A percentile compares a stretch with the other conserved stretches of the same genome.
These are phyloP conservation scores for Russula foetens DNA, from an alignment of 768 basidiomycete species.

Conservation along the genomic window DNA sequence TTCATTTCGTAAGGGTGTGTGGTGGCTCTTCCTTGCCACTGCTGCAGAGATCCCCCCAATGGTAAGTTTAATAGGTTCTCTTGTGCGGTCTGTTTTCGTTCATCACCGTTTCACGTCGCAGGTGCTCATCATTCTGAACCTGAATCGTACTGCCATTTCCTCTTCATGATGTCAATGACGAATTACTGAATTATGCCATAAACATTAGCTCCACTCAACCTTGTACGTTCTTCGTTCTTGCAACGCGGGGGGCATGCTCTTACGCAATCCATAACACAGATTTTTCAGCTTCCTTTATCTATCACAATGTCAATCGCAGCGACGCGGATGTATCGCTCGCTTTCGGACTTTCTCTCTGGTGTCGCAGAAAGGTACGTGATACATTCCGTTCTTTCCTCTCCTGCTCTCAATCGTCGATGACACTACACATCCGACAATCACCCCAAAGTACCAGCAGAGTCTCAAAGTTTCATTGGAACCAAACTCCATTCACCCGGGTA, in stretches of 20 bases:
- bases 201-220: background rate
- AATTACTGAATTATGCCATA: background rate
- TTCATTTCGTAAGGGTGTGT: background rate
- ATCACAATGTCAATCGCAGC: background rate
- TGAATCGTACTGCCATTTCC: background rate
- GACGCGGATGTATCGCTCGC: slow-evolving; percentile 3
- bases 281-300: background rate
- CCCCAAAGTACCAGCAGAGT: no score
- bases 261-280: background rate
- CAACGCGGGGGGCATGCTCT: background rate
- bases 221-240: background rate
- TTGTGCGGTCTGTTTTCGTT: background rate
- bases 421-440: no score
- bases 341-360: background rate
- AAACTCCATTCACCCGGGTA: background rate
- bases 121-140: slow-evolving; percentile 1
- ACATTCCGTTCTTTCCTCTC: background rate
- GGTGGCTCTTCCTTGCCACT: background rate
- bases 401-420: background rate
- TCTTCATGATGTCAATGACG: background rate
- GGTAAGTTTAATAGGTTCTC: background rate
- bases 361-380: background rate
- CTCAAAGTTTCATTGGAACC: no score
- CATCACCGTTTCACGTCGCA: background rate
- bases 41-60: background rate